phyloP scores from a whole-genome alignment of 2,329 filamentous ascomycete genomes.

The Claviceps sp. region DNA sequence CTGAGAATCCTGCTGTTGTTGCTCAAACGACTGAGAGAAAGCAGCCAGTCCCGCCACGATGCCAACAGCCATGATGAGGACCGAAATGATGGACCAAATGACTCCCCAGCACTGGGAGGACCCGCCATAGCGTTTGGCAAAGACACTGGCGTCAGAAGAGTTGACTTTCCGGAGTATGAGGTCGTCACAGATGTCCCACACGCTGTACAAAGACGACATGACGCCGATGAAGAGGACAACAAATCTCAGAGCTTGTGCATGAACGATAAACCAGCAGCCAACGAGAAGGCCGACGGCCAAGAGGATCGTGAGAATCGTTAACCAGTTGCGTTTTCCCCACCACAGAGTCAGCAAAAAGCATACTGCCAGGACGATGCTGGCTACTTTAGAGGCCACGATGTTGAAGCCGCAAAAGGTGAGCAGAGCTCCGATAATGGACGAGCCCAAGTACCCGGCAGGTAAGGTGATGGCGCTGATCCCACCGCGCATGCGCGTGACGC shows the following conservation, averaged over 20 bases:
- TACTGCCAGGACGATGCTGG: conserved; percentile 56
- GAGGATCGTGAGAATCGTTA: conserved; percentile 59
- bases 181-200: conserved; percentile 79
- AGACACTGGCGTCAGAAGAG: conserved; percentile 65
- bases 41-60: conserved; percentile 68
- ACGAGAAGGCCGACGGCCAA: conserved; percentile 57
- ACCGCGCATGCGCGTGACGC: conserved; percentile 65
- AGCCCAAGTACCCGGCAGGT: conserved; percentile 67
- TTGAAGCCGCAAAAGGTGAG: conserved; percentile 71
- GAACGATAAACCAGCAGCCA: conserved; percentile 67
- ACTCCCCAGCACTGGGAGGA: conserved; percentile 73
- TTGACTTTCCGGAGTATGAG: conserved; percentile 71
- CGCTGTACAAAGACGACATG: conserved; percentile 68
- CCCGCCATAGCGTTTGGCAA: conserved; percentile 64
- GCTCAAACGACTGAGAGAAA: conserved; percentile 54
- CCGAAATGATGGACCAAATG: conserved; percentile 61
- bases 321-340: conserved; percentile 70
- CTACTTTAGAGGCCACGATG: conserved; percentile 69
- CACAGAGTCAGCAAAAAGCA: conserved; percentile 69
- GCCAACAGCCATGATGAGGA: conserved; percentile 56
- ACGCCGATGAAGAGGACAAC: conserved; percentile 70
- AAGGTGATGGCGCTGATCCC: conserved; percentile 58
- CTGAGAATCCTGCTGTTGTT: conserved; percentile 57
- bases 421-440: conserved; percentile 61
- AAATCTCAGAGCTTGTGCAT: conserved; percentile 60